Evolutionary conservation across 2,329 filamentous ascomycete species (phyloP).

Genomic region (Ophiostoma ips): DNA sequence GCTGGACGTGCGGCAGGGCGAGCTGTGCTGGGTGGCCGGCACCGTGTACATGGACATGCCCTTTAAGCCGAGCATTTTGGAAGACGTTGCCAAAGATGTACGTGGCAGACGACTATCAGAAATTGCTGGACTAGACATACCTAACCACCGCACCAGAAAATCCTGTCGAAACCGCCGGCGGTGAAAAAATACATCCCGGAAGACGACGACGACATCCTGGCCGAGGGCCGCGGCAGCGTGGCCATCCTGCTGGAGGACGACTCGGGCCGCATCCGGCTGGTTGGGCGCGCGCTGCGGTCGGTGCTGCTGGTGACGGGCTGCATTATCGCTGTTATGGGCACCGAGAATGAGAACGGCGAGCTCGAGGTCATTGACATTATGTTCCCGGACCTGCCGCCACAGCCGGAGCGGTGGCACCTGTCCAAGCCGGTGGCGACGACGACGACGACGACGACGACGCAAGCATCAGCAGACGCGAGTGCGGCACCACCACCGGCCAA

Average conservation of each 20-base stretch:
- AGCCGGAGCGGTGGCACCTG: constrained; percentile 66
- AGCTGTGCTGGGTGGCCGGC: constrained; percentile 88
- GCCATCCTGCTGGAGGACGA: constrained; percentile 81
- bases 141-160: not conserved
- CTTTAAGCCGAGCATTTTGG: constrained; percentile 87
- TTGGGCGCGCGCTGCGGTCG: constrained; percentile 53
- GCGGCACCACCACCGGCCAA: constrained; percentile 11
- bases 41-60: constrained; percentile 97
- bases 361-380: constrained; percentile 87
- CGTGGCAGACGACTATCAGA: constrained; percentile 19
- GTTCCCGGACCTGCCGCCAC: constrained; percentile 71
- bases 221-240: constrained; percentile 14
- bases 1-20: constrained; percentile 85
- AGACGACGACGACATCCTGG: constrained; percentile 39
- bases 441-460: constrained; percentile 17
- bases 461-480: constrained; percentile 8
- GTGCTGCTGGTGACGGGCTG: constrained; percentile 79
- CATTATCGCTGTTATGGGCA: constrained; percentile 87
- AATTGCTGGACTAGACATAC: too few species aligned
- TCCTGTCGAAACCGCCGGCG: constrained; percentile 40
- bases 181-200: constrained; percentile 62
- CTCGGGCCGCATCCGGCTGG: constrained; percentile 71
- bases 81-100: constrained; percentile 88
- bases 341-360: constrained; percentile 81
- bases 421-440: constrained; percentile 32